These are phyloP conservation scores for Melaleuca alternifolia DNA, from an alignment of 345 rosid species.

Conservation along the genomic window DNA sequence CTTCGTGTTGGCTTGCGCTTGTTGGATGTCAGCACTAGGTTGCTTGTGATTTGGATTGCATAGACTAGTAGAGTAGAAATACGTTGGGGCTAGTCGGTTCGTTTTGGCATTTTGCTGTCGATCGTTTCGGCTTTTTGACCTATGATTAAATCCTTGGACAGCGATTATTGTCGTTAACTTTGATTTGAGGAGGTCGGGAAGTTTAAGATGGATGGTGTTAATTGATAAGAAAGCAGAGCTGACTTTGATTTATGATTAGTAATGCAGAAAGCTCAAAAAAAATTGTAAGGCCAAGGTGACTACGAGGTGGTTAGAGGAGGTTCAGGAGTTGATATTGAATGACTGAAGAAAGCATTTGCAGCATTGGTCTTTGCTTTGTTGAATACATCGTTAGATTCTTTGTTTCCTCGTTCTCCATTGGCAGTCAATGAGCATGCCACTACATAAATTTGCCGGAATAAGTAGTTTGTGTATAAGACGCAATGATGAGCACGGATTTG, in stretches of 20 bases:
- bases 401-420: background rate
- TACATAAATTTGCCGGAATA: background rate
- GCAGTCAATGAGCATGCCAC: background rate
- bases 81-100: background rate
- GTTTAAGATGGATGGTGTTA: background rate
- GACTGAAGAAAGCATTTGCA: background rate
- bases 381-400: background rate
- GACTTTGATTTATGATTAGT: background rate
- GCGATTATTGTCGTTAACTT: background rate
- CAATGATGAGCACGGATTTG: background rate
- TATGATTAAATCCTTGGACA: background rate
- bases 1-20: background rate
- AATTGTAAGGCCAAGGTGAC: background rate
- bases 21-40: background rate
- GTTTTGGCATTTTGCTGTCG: background rate
- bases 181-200: background rate
- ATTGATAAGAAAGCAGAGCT: background rate
- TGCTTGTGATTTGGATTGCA: background rate
- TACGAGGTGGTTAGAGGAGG: background rate
- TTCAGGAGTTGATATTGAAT: background rate
- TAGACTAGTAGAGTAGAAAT: background rate
- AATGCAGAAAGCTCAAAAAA: background rate
- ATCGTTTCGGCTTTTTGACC: background rate
- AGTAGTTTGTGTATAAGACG: background rate
- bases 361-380: background rate